Conservation (phyloP, 2,329 filamentous ascomycete species). For the Botryotinia calthae region DNA sequence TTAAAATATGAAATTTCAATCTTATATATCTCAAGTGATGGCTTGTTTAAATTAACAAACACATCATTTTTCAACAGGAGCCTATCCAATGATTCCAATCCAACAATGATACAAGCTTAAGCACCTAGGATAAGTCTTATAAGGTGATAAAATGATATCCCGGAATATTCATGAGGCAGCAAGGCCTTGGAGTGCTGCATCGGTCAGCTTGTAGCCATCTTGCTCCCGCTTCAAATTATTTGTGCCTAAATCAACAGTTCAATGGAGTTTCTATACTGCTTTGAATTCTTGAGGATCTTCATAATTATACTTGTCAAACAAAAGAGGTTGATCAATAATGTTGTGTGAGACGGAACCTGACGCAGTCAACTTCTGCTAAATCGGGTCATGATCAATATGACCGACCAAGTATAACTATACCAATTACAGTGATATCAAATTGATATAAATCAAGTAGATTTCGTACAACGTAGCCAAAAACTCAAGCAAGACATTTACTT, state of each 20-base stretch:
- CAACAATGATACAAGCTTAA: background rate
- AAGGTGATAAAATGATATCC: background rate
- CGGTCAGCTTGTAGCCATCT: background rate
- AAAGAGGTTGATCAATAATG: background rate
- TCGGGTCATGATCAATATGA: background rate
- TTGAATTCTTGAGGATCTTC: background rate
- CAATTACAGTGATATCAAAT: background rate
- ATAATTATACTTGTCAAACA: background rate
- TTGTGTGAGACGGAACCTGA: background rate
- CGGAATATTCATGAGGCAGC: background rate
- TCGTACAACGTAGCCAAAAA: background rate
- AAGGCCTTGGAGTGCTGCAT: background rate
- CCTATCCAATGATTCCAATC: background rate
- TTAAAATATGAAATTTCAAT: background rate
- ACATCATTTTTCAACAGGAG: background rate
- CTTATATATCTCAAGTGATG: background rate
- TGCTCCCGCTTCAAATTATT: background rate
- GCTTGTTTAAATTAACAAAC: background rate
- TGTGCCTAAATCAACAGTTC: background rate
- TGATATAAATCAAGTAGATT: background rate
- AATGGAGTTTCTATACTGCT: background rate
- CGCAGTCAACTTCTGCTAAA: background rate
- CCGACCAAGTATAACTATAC: background rate
- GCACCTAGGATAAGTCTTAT: background rate
- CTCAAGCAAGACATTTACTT: background rate